Evolutionary conservation across 768 basidiomycete genomes (phyloP).

Genomic region (Hygrophorus pudorinus): DNA sequence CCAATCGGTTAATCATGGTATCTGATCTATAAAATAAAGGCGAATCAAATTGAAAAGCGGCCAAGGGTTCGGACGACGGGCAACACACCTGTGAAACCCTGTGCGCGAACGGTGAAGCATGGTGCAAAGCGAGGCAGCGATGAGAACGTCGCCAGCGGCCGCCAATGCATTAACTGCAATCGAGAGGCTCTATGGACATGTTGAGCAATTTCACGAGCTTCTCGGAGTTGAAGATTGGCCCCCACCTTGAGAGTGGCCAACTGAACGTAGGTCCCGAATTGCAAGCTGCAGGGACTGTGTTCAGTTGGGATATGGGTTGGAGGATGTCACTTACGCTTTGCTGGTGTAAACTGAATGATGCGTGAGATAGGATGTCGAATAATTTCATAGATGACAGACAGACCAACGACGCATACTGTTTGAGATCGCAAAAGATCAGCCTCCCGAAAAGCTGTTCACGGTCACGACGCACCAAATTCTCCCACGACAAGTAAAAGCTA

Average conservation of each 20-base stretch:
- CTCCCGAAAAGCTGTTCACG: not conserved
- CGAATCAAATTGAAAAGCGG: not conserved
- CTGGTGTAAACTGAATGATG: not conserved
- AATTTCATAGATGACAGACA: not conserved
- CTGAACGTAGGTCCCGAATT: slow-evolving; percentile 25
- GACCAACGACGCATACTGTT: slow-evolving; percentile 19
- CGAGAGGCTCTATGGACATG: slow-evolving; percentile 28
- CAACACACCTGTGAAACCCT: slow-evolving; percentile 35
- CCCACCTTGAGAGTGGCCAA: slow-evolving; percentile 27
- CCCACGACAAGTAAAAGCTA: slow-evolving; percentile 11
- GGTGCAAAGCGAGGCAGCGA: slow-evolving; percentile 35
- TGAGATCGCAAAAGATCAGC: slow-evolving; percentile 17
- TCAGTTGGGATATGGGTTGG: not conserved
- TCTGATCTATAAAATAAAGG: slow-evolving; percentile 26
- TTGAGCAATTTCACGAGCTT: not conserved
- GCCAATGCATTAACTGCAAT: slow-evolving; percentile 43
- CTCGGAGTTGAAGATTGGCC: slow-evolving; percentile 1
- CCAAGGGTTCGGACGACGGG: not conserved
- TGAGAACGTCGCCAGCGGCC: slow-evolving; percentile 36
- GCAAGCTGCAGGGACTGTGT: slow-evolving; percentile 20
- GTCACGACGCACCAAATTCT: slow-evolving; percentile 18
- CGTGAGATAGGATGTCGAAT: not conserved
- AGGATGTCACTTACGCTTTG: slow-evolving; percentile 1
- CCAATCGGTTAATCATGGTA: slow-evolving; percentile 39
- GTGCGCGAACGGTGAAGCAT: slow-evolving; percentile 40